phyloP scores from a whole-genome alignment of 2,329 filamentous ascomycete genomes.

The Penicillium sp. region DNA sequence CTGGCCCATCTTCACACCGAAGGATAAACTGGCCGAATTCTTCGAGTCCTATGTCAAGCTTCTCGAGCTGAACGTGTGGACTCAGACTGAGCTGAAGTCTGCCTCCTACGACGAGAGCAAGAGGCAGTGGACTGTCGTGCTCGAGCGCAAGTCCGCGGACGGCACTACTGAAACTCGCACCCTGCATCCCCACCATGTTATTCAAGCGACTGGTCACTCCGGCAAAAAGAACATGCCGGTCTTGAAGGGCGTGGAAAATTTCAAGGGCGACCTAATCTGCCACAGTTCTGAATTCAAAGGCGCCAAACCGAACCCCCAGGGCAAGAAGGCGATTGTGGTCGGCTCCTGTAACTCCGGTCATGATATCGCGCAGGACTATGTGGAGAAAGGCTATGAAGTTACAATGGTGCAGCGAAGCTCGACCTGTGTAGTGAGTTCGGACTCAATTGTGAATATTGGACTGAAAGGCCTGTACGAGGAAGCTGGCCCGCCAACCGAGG shows the following conservation, averaged over 20 bases:
- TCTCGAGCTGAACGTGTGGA: slow-evolving; percentile 72
- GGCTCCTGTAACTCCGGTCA: slow-evolving; percentile 70
- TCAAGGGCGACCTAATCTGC: slow-evolving; percentile 60
- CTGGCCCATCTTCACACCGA: slow-evolving; percentile 72
- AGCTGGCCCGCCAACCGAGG: slow-evolving; percentile 61
- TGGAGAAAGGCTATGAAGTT: slow-evolving; percentile 66
- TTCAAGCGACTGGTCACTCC: slow-evolving; percentile 69
- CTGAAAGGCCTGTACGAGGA: slow-evolving; percentile 55
- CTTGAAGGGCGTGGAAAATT: slow-evolving; percentile 54
- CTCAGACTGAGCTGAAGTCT: slow-evolving; percentile 51
- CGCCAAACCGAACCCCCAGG: slow-evolving; percentile 49
- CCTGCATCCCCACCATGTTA: slow-evolving; percentile 63
- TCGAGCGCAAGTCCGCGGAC: slow-evolving; percentile 48
- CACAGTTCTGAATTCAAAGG: slow-evolving; percentile 65
- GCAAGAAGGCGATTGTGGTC: slow-evolving; percentile 65
- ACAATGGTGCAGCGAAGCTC: slow-evolving; percentile 70
- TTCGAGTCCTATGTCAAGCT: slow-evolving; percentile 66
- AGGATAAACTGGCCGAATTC: slow-evolving; percentile 70
- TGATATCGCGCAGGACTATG: slow-evolving; percentile 69
- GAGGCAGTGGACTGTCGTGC: slow-evolving; percentile 57
- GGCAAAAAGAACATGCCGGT: slow-evolving; percentile 61
- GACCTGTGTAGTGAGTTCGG: slow-evolving; percentile 64
- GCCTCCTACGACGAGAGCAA: slow-evolving; percentile 55
- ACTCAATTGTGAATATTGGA: slow-evolving; percentile 55
- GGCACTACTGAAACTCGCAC: slow-evolving; percentile 52